Base-by-base conservation (phyloP, 148 eudicot species). In the Selenicereus undatus region DNA sequence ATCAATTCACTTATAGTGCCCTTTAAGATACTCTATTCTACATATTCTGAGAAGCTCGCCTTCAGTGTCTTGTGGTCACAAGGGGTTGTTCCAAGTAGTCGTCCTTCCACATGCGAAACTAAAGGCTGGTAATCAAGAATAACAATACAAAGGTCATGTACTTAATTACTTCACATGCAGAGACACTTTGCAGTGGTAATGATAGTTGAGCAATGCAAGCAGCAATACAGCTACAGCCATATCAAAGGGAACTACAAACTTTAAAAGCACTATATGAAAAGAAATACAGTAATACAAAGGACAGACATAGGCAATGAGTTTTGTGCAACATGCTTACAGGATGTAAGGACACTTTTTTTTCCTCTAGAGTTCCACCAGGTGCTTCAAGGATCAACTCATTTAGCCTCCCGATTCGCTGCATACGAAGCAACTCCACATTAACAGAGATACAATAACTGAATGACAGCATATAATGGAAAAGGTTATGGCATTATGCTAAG, bases 381-480 rank as follows among this genome's bases (percentile, higher is more conserved):
- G 71, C 36, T 27, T 66, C 32, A 26, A 27, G 4, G 22, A 8
- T 62, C 68, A 62, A 62, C 68, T 60, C 22, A n/a, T 13, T 66
- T 66, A 2, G 14, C 32, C 70, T 66, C 71, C 35, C 0, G 4
- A 27, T 26, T 27, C 71, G 12, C 51, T 76, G 26, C 35, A 36
- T 65, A 24, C 42, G 26, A 62, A 65, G 43, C 73, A 43, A 52
- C 36, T 75, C 45, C n/a, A 58, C 21, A 56, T 80, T 52, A 73
- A 39, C 56, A 27, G 27, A 73, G 27, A 17, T 20, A 73, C 36
- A 66, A 48, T 48, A 8, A 48, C 52, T 48, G 52, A 9, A 11
- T 27, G 35, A 66, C 35, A 66, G 27, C 71, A 66, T 0, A 66
- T 66, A 66, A 66, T 66, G 9, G 27, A 12, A 66, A 27, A 66